Evolutionary conservation across 2,329 filamentous ascomycete genomes (phyloP), one percentile per base, ranked within the genome.

Genomic region (Lachnellula cervina): DNA sequence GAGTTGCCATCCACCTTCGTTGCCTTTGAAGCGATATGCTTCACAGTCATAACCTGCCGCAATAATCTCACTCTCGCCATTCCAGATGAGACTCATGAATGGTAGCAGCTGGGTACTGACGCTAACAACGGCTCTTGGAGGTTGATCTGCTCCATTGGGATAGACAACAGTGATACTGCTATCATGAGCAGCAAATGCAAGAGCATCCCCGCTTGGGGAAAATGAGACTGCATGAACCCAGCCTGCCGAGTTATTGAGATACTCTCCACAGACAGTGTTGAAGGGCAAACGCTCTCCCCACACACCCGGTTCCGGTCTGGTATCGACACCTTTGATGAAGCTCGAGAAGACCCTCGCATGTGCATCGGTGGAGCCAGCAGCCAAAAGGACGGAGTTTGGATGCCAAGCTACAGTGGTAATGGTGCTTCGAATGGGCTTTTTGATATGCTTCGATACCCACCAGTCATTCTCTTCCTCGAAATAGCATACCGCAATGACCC

Each of bases 391-490:
- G 9, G 89, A 95, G 79, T 99, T 99, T 37, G 94, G 94, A 74
- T 99, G 94, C 94, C 94, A 99, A 55, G 88, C 87, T 45, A 99
- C 84, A 16, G 89, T 91, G 54, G 94, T 97, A 67, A 99, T 93
- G 55, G 94, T 99, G 72, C 91, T 96, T 64, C 93, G 89, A 68
- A 99, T 96, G 19, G 94, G 94, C 82, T 97, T 99, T 84, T 97
- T 97, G 70, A 99, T 77, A 75, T 99, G 94, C 80, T 99, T 99
- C 38, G 92, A 97, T 43, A 99, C 93, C 94, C 94, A 99, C 94
- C 94, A 99, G 78, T 99, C 92, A 74, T 99, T 97, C 74, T 99
- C 94, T 72, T 96, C 90, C 71, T 99, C 94, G 67, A 99, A 99
- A 78, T 97, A 97, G 80, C 94, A 99, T 65, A 97, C 83, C 42